Percentiles rank a stretch among this genome's conserved stretches.
Evolutionary conservation across 2,329 filamentous ascomycete genomes (phyloP).

Genomic region (Aureobasidium sp.): DNA sequence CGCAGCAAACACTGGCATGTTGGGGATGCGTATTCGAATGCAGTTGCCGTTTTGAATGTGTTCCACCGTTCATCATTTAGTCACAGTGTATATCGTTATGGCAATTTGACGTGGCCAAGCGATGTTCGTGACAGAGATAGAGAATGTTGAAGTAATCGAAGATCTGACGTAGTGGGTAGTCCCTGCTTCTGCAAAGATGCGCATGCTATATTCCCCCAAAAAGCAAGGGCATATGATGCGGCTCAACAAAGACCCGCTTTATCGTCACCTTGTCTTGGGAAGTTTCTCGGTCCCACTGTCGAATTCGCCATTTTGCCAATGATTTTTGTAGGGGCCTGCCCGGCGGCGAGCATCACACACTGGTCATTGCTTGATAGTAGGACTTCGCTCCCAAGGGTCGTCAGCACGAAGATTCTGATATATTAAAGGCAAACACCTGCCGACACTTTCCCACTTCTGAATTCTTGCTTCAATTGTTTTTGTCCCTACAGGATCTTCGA

Average conservation of each 20-base stretch:
- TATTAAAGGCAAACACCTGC: background rate
- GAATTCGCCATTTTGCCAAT: conserved; percentile 1
- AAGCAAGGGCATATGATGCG: background rate
- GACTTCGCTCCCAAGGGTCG: background rate
- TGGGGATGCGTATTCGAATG: background rate
- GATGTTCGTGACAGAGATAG: background rate
- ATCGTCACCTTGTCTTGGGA: background rate
- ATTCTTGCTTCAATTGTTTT: background rate
- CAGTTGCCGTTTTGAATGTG: background rate
- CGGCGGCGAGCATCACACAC: background rate
- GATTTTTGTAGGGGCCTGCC: background rate
- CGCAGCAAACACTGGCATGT: background rate
- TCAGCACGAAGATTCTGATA: background rate
- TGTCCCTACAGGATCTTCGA: background rate
- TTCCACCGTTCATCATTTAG: background rate
- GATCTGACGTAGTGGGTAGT: background rate
- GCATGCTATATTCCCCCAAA: background rate
- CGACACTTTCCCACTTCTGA: background rate
- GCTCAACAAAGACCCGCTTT: conserved; percentile 11
- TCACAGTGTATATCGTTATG: background rate
- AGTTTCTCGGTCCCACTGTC: conserved; percentile 10
- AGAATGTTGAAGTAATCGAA: background rate
- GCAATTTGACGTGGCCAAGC: background rate
- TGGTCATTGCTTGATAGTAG: background rate
- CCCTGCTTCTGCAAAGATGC: background rate